phyloP scores from a whole-genome alignment of 208 protist genomes.

The Kentomonas sorsogonicus region DNA sequence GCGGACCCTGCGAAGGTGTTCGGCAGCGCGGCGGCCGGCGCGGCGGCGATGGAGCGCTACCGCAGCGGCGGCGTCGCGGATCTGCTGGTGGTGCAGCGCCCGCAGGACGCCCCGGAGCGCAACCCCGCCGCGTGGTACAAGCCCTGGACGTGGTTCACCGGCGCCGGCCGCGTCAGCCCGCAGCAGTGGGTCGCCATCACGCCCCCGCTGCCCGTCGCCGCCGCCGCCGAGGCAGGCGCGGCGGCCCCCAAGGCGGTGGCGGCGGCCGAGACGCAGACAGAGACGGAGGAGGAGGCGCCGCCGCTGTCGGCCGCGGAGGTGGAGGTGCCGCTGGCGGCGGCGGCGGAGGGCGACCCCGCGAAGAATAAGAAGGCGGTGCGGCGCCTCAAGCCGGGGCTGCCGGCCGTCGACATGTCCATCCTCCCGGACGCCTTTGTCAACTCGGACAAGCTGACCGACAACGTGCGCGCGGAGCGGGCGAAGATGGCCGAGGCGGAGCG shows the following conservation, averaged over 20 bases:
- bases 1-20: slow-evolving; percentile 53
- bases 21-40: slow-evolving; percentile 17
- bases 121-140: slow-evolving; percentile 56
- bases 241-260: neutral
- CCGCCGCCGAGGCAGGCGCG: neutral
- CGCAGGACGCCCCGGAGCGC: slow-evolving; percentile 30
- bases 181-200: slow-evolving; percentile 15
- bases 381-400: no score
- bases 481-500: slow-evolving; percentile 57
- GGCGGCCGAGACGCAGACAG: neutral
- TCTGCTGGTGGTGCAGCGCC: slow-evolving; percentile 59
- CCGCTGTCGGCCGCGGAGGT: neutral
- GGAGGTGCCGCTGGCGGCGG: neutral
- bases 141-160: slow-evolving; percentile 65
- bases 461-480: slow-evolving; percentile 47
- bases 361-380: slow-evolving; percentile 12
- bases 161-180: slow-evolving; percentile 15
- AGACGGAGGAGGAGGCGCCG: neutral
- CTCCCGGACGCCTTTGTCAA: slow-evolving; percentile 36
- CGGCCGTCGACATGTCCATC: slow-evolving; percentile 32
- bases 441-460: slow-evolving; percentile 26
- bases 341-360: slow-evolving; percentile 5
- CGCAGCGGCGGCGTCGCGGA: slow-evolving; percentile 21
- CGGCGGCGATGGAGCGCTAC: slow-evolving; percentile 24
- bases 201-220: neutral